Base-by-base conservation (phyloP, 83 land plant genomes). In the Thuja plicata region DNA sequence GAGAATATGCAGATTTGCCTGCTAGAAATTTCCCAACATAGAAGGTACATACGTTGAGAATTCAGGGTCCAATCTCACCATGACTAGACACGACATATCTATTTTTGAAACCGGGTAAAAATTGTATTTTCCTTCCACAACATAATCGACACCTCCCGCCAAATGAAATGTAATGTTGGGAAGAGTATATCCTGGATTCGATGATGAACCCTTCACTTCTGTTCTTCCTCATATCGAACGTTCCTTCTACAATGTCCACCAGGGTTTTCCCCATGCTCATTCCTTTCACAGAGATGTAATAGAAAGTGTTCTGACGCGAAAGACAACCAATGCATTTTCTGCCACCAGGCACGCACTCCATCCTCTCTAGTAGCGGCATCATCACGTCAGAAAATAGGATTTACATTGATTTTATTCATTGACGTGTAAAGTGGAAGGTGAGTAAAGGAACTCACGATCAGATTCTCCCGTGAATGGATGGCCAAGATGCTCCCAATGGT, bases 1-100 rank as follows among this genome's bases (percentile, higher is more conserved):
- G 45, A 88, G 71, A 66, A 90, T 62, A 45, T 90, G 89, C 16
- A 87, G 8, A 55, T 90, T 88, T 16, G 87, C 89, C 85, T 90
- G 91, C 90, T 88, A 85, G 2, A 80, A 87, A 50, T 87, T 88
- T 10, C 91, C 91, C 8, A 90, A 2, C 0, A 90, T 80, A 48
- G 89, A 87, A 5, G 66, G 66, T 21, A 60, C 24, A 21, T 19
- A 0, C 21, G 66, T 5, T 60, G 24, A 21, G 66, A 27, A 3
- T 17, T 0, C 27, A 6, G 19, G 24, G 21, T 16, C 19, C 21
- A 60, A 0, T 60, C 21, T 17, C 66, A 19, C 0, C 66, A 60
- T 60, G 5, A 60, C 21, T 27, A 60, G 4, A 60, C 66, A 60
- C 3, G 21, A 3, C 66, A 60, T 16, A 17, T 27, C 5, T 0